phyloP scores from a whole-genome alignment of 352 stramenopile genomes.

The Phytopythium litorale region DNA sequence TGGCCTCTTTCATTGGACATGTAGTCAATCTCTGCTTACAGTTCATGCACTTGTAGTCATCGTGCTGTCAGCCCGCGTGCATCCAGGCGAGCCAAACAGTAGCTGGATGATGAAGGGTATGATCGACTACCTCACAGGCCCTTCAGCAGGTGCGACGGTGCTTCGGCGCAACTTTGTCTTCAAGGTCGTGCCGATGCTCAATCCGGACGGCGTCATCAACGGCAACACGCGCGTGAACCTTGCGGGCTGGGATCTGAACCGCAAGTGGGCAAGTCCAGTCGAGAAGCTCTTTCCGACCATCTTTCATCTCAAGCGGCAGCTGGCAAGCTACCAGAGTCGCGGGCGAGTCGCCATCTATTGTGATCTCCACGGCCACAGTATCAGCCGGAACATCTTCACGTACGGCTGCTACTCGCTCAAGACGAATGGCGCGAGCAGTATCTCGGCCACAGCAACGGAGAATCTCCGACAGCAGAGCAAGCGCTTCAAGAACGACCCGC shows the following conservation, averaged over 20 bases:
- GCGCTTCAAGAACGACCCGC: slow-evolving; percentile 52
- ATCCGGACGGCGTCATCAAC: slow-evolving; percentile 90
- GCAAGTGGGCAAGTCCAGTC: slow-evolving; percentile 73
- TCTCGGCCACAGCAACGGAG: neutral
- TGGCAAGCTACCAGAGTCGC: slow-evolving; percentile 50
- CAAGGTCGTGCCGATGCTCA: slow-evolving; percentile 92
- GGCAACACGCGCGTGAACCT: slow-evolving; percentile 90
- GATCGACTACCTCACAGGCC: slow-evolving; percentile 85
- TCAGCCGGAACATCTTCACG: slow-evolving; percentile 85
- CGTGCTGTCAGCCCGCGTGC: slow-evolving; percentile 84
- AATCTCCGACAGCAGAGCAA: neutral
- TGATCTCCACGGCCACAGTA: slow-evolving; percentile 79
- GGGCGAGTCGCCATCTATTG: slow-evolving; percentile 78
- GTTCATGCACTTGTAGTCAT: slow-evolving; percentile 48
- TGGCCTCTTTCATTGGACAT: neutral
- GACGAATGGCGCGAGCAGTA: neutral
- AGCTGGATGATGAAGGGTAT: slow-evolving; percentile 94
- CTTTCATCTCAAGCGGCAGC: slow-evolving; percentile 71
- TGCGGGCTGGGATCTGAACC: slow-evolving; percentile 79
- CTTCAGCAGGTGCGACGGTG: slow-evolving; percentile 47
- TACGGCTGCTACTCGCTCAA: slow-evolving; percentile 74
- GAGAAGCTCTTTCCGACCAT: slow-evolving; percentile 81
- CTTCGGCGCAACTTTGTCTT: slow-evolving; percentile 85
- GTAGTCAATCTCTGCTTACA: too few species aligned
- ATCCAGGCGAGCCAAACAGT: slow-evolving; percentile 86